phyloP scores from a whole-genome alignment of 176 grass and related monocot genomes.

The Tillandsia leiboldiana region DNA sequence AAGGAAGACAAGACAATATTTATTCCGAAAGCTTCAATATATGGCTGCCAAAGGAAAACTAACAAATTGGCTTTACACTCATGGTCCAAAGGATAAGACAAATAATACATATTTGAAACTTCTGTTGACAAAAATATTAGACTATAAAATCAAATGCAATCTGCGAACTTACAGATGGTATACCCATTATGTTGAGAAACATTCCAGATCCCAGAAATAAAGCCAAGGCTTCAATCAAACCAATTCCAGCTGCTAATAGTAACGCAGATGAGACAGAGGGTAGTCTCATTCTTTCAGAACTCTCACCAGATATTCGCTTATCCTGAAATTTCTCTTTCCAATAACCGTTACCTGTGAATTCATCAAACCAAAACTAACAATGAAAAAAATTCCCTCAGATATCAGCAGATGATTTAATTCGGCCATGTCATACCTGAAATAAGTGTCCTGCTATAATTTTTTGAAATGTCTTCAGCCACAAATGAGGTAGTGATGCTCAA shows the following conservation, averaged over 20 bases:
- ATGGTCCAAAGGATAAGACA: too few relatives aligned
- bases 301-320: not conserved
- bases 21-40: too few relatives aligned
- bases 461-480: conserved; percentile 71
- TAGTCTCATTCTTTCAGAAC: conserved; percentile 27
- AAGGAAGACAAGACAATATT: too few relatives aligned
- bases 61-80: too few relatives aligned
- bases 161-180: conserved; percentile 54
- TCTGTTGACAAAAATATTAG: too few relatives aligned
- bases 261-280: conserved; percentile 48
- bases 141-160: too few relatives aligned
- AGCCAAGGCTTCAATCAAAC: conserved; percentile 56
- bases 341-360: conserved; percentile 16
- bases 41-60: too few relatives aligned
- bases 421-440: conserved; percentile 14
- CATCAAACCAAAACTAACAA: not conserved
- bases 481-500: conserved; percentile 78
- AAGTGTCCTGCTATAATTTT: conserved; percentile 19
- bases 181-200: conserved; percentile 65
- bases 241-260: conserved; percentile 47
- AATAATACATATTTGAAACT: too few relatives aligned
- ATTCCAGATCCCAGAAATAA: conserved; percentile 62
- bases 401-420: conserved; percentile 6
- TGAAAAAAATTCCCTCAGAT: conserved; percentile 1
- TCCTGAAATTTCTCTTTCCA: conserved; percentile 8